phyloP scores from a whole-genome alignment of 1,284 basidiomycete genomes.

The Cystobasidiaceae sp. region DNA sequence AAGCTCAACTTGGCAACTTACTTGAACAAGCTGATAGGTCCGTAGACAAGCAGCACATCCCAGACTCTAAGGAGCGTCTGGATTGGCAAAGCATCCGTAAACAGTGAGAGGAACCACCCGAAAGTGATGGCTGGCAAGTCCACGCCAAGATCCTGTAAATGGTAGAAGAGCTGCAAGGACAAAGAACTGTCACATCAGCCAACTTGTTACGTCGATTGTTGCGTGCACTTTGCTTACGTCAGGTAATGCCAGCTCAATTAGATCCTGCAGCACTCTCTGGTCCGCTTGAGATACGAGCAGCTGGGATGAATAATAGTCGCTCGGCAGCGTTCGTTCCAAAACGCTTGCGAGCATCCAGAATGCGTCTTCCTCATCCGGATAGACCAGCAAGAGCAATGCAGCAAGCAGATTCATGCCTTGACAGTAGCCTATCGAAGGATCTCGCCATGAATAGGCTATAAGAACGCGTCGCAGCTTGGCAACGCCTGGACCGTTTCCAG shows the following conservation, averaged over 20 bases:
- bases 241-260: conserved; percentile 71
- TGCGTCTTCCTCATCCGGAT: conserved; percentile 91
- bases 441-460: conserved; percentile 77
- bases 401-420: conserved; percentile 85
- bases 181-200: not conserved
- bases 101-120: conserved; percentile 95
- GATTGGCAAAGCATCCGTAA: conserved; percentile 92
- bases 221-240: no score
- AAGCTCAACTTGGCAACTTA: not conserved
- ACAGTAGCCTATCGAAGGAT: conserved; percentile 48
- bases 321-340: conserved; percentile 57
- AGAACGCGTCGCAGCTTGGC: conserved; percentile 83
- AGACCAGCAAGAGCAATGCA: conserved; percentile 84
- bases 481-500: conserved; percentile 88
- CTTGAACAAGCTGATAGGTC: conserved; percentile 62
- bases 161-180: conserved; percentile 56
- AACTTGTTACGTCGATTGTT: no score
- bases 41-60: conserved; percentile 92
- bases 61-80: conserved; percentile 46
- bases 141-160: conserved; percentile 73
- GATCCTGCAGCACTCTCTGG: conserved; percentile 81
- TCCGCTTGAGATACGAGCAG: conserved; percentile 78
- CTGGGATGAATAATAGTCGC: conserved; percentile 48
- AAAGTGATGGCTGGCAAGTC: conserved; percentile 93
- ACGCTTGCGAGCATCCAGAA: conserved; percentile 93